These are phyloP conservation scores for Paecilomyces formosus DNA, from an alignment of 2,329 filamentous ascomycete species.

Conservation along the genomic window DNA sequence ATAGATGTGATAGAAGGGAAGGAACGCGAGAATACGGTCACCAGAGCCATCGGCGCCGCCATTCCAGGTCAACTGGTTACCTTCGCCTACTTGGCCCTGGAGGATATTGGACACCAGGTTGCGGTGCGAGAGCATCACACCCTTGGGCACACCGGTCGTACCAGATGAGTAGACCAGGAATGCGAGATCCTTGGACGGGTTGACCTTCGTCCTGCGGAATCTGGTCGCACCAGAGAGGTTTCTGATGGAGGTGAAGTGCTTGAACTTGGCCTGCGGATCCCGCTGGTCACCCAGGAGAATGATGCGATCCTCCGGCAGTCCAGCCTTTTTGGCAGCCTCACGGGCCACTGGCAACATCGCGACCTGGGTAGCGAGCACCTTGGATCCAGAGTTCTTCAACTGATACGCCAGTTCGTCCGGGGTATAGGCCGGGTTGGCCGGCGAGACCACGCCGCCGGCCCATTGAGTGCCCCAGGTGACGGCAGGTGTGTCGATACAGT, in stretches of 20 bases:
- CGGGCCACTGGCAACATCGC: constrained; percentile 57
- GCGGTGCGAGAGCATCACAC: constrained; percentile 74
- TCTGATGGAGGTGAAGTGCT: constrained; percentile 66
- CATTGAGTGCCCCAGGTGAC: constrained; percentile 73
- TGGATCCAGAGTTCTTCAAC: constrained; percentile 68
- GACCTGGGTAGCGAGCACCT: constrained; percentile 66
- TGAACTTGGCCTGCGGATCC: constrained; percentile 52
- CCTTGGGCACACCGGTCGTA: constrained; percentile 86
- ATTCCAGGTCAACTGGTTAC: constrained; percentile 48
- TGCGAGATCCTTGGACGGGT: constrained; percentile 65
- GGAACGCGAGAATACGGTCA: constrained; percentile 68
- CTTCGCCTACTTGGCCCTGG: constrained; percentile 50
- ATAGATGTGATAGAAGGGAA: constrained; percentile 91
- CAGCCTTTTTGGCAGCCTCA: constrained; percentile 61
- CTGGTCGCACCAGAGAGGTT: constrained; percentile 54
- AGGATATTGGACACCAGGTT: constrained; percentile 73
- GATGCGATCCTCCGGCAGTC: constrained; percentile 64
- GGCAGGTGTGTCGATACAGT: constrained; percentile 74
- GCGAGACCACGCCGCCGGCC: constrained; percentile 75
- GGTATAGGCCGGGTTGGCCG: constrained; percentile 83
- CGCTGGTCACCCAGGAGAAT: constrained; percentile 61
- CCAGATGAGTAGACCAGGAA: constrained; percentile 86
- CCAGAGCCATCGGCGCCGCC: constrained; percentile 54
- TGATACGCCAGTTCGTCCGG: constrained; percentile 77
- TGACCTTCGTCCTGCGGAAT: constrained; percentile 54